phyloP scores from a whole-genome alignment of 192 early-diverging fungal genomes.

The Coemansia reversa region DNA sequence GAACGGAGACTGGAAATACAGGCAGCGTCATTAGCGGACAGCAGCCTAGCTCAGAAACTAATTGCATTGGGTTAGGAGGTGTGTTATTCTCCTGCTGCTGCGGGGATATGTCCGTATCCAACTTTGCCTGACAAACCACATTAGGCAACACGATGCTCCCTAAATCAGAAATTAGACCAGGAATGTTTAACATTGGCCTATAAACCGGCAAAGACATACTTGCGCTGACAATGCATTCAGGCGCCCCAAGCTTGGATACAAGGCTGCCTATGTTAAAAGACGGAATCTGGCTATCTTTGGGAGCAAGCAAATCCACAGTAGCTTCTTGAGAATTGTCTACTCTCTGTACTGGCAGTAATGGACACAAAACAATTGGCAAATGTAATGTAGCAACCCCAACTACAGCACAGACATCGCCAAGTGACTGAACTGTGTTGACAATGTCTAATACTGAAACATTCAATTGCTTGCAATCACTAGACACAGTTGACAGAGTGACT shows the following conservation, averaged over 20 bases:
- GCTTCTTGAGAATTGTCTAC: background rate
- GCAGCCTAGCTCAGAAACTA: background rate
- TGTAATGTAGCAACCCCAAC: background rate
- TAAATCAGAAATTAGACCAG: conserved; percentile 1
- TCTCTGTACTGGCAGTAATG: background rate
- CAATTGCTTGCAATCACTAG: background rate
- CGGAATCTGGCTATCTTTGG: background rate
- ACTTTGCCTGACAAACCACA: background rate
- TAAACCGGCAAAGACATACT: background rate
- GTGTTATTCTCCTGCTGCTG: background rate
- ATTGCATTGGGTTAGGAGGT: background rate
- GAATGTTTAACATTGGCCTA: background rate
- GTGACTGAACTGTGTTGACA: background rate
- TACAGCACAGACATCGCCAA: conserved; percentile 2
- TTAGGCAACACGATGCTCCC: background rate
- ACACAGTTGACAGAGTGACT: background rate
- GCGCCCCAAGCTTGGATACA: conserved; percentile 2
- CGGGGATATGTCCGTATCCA: background rate
- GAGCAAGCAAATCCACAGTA: background rate
- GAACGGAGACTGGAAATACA: background rate
- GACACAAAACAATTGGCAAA: background rate
- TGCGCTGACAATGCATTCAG: background rate
- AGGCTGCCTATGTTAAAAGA: background rate
- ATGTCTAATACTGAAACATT: background rate
- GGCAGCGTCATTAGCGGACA: background rate